phyloP scores from a whole-genome alignment of 1,139 yeast species.

The Scheffersomyces illinoinensis region DNA sequence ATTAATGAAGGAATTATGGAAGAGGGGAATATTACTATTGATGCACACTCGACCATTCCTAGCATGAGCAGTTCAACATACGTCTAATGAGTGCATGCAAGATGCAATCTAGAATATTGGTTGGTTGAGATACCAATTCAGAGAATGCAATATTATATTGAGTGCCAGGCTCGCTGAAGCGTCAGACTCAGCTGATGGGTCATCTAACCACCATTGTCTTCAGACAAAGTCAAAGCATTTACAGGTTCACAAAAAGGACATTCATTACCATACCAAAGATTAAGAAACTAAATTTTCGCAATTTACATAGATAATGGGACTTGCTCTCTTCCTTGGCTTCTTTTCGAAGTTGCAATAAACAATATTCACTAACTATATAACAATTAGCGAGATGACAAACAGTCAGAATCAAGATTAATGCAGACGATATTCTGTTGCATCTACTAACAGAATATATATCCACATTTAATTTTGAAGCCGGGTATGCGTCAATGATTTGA shows the following conservation, averaged over 20 bases:
- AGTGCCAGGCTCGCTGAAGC: background rate
- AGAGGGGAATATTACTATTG: slow-evolving; percentile 31
- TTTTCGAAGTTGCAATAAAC: background rate
- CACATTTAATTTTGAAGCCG: too few relatives aligned
- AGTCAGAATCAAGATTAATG: background rate
- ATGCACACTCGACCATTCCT: slow-evolving; percentile 35
- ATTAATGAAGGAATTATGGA: slow-evolving; percentile 43
- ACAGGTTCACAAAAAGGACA: background rate
- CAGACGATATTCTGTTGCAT: background rate
- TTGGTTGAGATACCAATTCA: background rate
- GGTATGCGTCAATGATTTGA: background rate
- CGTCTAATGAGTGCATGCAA: slow-evolving; percentile 4
- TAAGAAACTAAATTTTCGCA: background rate
- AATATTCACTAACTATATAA: background rate
- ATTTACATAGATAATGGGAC: background rate
- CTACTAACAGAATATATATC: background rate
- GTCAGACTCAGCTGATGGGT: background rate
- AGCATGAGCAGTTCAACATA: slow-evolving; percentile 30
- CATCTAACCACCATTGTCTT: background rate
- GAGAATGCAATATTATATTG: background rate
- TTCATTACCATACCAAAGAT: background rate
- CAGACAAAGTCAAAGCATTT: background rate
- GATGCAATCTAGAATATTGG: background rate
- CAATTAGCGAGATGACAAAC: too few relatives aligned
- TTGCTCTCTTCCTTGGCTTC: background rate